These are phyloP conservation scores for Sclerotinia spermophila DNA, from an alignment of 2,329 filamentous ascomycete genomes.

Conservation along the genomic window DNA sequence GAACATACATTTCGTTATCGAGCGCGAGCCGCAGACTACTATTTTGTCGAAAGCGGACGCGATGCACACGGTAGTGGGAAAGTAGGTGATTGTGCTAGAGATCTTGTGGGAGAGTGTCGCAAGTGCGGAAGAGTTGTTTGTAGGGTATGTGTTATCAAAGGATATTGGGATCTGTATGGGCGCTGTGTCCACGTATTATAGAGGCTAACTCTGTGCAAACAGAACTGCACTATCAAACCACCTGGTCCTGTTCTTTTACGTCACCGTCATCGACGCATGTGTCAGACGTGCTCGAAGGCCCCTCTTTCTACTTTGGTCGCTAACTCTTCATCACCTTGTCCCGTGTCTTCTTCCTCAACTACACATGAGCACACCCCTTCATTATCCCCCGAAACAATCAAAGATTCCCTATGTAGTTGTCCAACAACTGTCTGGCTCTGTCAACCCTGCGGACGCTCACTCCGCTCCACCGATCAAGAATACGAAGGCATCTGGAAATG, in stretches of 20 bases:
- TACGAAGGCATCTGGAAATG: slow-evolving; percentile 77
- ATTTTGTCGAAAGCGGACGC: slow-evolving; percentile 54
- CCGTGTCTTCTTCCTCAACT: background rate
- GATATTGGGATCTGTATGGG: background rate
- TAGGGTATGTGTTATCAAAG: slow-evolving; percentile 56
- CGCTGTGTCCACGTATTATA: background rate
- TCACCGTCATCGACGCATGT: slow-evolving; percentile 77
- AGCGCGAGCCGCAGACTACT: slow-evolving; percentile 55
- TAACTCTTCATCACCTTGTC: slow-evolving; percentile 1
- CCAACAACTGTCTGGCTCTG: slow-evolving; percentile 73
- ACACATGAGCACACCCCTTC: slow-evolving; percentile 45
- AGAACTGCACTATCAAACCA: slow-evolving; percentile 90
- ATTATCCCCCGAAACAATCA: slow-evolving; percentile 40
- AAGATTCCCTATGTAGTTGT: slow-evolving; percentile 33
- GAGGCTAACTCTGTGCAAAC: slow-evolving; percentile 21
- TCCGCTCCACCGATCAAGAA: slow-evolving; percentile 57
- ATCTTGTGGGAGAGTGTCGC: slow-evolving; percentile 81
- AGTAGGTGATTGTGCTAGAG: slow-evolving; percentile 74
- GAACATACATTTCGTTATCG: slow-evolving; percentile 56
- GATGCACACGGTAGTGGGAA: slow-evolving; percentile 55
- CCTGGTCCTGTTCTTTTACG: slow-evolving; percentile 64
- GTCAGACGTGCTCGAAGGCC: slow-evolving; percentile 67
- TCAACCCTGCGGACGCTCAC: slow-evolving; percentile 72
- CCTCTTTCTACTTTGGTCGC: slow-evolving; percentile 56
- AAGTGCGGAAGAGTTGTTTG: slow-evolving; percentile 76